Base-by-base conservation (phyloP, 805 yeast species). In the Sugiyamaella boreocaroliniensis region DNA sequence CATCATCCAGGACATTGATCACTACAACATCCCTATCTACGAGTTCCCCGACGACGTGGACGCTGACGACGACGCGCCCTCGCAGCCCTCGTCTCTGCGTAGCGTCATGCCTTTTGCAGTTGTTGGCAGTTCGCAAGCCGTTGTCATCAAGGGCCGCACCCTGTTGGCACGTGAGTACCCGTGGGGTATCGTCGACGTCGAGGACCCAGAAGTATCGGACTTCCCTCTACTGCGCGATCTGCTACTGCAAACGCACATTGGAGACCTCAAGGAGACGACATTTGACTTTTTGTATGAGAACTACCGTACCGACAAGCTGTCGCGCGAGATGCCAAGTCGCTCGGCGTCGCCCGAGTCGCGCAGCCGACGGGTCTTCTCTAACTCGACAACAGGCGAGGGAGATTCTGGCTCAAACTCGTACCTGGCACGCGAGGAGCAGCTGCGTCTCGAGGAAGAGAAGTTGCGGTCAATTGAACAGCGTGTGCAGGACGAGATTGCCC, bases 381-480 rank as follows among this genome's bases (percentile, higher is more conserved):
- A 58, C 16, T 37, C 53, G 19, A 32, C 37, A 32, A 32, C 37
- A 11, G 58, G 57, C 41, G 53, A 55, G 14, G 46, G 40, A 19
- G 61, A 56, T 9, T 48, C 56, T n/a, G 46, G 52, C 29, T 65
- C 65, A 45, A 76, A 70, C 52, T 75, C 79, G 5, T 78, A 77
- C 56, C 60, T 77, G 49, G 80, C 81, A 41, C 86, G 92, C 69
- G 97, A 89, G 68, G 96, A 88, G 70, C 95, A 88, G 71, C 86
- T 89, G 63, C 82, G 86, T 63, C 73, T 84, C 50, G 97, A 89
- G 70, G 97, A 89, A 71, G 96, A 87, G 70, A 80, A 95, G 71
- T 76, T 89, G 64, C 83, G 78, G 64, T 86, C 87, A 44, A 87
- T 86, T 67, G 97, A 89, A 71, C 89, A 84, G 69, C 77, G 93